Base-by-base conservation (phyloP, 108 stramenopile species). In the Cyclotella baltica region DNA sequence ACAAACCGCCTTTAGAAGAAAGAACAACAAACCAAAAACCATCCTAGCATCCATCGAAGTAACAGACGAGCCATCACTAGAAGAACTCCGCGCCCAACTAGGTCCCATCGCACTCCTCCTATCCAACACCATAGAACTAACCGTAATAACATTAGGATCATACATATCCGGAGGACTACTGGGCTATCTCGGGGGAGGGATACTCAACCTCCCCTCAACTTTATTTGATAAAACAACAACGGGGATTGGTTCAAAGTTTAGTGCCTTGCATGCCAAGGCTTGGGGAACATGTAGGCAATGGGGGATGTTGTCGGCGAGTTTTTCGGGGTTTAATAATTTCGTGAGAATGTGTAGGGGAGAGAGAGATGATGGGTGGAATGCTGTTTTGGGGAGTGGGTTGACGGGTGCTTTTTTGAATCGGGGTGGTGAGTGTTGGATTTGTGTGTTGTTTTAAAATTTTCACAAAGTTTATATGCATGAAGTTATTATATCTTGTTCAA, bases 321-420 rank as follows among this genome's bases (percentile, higher is more conserved):
- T 93, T 72, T 85, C 88, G 15, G 94, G 94, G 10, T 92, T 81
- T 65, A 67, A 87, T 51, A 85, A 82, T 34, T 70, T 87, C 10
- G 75, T 78, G 1, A 46, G 82, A 50, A 63, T 90, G 48, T 30
- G 77, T 27, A 78, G 93, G 50, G 87, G 88, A 22, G 88, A 74
- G 9, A 76, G 87, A 34, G 84, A 91, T 20, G 92, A 90, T 61
- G 71, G 61, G 15, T 92, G 92, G 94, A 95, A 88, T 70, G 71
- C 85, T 11, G 68, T 95, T 11, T 47, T 88, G 34, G 84, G 86
- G 1, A 85, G 82, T 76, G 89, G 88, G 0, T 58, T 88, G 13
- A 86, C 90, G 10, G 94, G 94, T 28, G 94, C 92, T 18, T 91
- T 86, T 53, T 85, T 95, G 57, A 87, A 85, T 67, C 73, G 92